Percentiles rank a stretch among this genome's conserved stretches.
These are phyloP conservation scores for Polyporus tsugae DNA, from an alignment of 1,284 basidiomycete genomes.

Conservation along the genomic window DNA sequence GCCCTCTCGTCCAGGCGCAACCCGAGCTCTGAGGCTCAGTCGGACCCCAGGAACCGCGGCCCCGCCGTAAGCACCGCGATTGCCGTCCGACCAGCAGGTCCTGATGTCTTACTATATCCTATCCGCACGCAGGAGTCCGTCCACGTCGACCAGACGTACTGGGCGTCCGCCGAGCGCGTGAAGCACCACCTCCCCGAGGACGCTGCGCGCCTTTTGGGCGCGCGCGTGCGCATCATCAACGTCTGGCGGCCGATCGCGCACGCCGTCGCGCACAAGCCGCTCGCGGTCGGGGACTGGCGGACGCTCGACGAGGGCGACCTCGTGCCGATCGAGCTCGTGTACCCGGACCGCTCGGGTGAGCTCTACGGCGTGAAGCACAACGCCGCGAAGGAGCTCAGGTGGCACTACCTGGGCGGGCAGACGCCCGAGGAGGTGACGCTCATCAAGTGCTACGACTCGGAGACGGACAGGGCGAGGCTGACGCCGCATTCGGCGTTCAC, in stretches of 20 bases:
- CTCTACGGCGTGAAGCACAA: constrained; percentile 49
- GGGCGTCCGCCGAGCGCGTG: constrained; percentile 58
- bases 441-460: constrained; percentile 58
- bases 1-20: constrained; percentile 26
- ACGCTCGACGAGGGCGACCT: constrained; percentile 49
- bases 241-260: constrained; percentile 61
- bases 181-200: constrained; percentile 59
- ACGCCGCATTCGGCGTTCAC: constrained; percentile 58
- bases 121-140: constrained; percentile 41
- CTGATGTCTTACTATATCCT: not conserved
- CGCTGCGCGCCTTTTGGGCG: constrained; percentile 52
- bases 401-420: constrained; percentile 58
- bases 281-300: constrained; percentile 56
- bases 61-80: constrained; percentile 43
- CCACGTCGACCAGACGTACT: constrained; percentile 67
- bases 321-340: constrained; percentile 44
- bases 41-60: constrained; percentile 33
- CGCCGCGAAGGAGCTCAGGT: constrained; percentile 45
- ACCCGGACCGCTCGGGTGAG: constrained; percentile 44
- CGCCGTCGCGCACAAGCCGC: constrained; percentile 54
- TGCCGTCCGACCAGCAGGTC: too few species aligned
- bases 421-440: constrained; percentile 56
- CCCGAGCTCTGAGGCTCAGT: constrained; percentile 21
- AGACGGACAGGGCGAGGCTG: constrained; percentile 48
- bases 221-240: constrained; percentile 64